Percentiles rank a stretch among this genome's conserved stretches.
These are phyloP conservation scores for Globisporangium iwayamae DNA, from an alignment of 352 stramenopile species.

Conservation along the genomic window DNA sequence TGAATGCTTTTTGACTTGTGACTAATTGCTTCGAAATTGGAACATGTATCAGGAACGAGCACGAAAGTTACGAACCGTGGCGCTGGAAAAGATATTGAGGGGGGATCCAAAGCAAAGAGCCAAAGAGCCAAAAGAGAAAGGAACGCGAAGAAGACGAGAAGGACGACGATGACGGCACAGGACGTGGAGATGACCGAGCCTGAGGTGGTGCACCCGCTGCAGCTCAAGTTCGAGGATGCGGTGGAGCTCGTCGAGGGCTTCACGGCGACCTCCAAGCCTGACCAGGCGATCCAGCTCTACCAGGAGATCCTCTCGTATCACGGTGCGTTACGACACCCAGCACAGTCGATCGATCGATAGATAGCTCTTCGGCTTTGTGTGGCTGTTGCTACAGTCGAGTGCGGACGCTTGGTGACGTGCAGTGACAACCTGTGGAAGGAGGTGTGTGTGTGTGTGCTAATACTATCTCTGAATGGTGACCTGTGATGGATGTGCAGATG, in stretches of 20 bases:
- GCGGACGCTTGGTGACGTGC: neutral
- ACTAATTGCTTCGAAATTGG: neutral
- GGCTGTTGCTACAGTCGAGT: neutral
- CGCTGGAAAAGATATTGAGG: conserved; percentile 13
- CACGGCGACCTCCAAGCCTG: conserved; percentile 30
- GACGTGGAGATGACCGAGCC: conserved; percentile 77
- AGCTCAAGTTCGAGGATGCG: conserved; percentile 71
- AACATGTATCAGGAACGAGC: neutral
- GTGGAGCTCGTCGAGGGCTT: conserved; percentile 49
- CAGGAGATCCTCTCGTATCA: conserved; percentile 76
- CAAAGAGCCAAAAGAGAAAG: conserved; percentile 2
- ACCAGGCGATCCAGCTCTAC: conserved; percentile 53
- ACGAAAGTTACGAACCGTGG: neutral
- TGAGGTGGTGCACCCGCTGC: conserved; percentile 65
- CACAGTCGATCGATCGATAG: neutral
- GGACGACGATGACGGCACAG: conserved; percentile 14
- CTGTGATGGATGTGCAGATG: conserved; percentile 24
- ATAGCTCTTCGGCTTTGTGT: neutral
- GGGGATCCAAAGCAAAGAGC: conserved; percentile 5
- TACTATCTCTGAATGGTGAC: neutral
- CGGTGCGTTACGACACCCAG: conserved; percentile 4
- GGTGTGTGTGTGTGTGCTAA: no score
- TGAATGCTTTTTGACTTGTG: neutral
- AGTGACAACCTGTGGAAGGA: no score
- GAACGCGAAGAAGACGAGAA: neutral